Conservation (phyloP, 306 rosid genomes). For the Cajanus cajan region DNA sequence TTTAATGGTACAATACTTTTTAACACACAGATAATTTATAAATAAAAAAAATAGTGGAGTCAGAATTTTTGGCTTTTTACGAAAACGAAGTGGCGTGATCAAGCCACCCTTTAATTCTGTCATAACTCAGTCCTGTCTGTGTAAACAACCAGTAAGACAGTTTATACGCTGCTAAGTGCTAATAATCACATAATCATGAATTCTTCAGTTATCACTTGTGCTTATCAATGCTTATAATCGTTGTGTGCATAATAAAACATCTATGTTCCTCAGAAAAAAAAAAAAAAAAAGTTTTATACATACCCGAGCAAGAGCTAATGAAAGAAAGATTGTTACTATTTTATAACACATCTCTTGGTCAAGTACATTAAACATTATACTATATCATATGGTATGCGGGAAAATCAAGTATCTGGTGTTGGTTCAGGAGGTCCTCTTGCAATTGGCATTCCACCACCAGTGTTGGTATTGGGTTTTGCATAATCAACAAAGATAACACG, state of each 20-base stretch:
- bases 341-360: not conserved
- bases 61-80: not conserved
- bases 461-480: constrained; percentile 58
- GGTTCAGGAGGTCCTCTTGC: constrained; percentile 89
- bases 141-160: not conserved
- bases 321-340: not conserved
- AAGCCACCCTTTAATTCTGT: not conserved
- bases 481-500: constrained; percentile 81
- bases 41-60: not conserved
- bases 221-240: constrained; percentile 5
- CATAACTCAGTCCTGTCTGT: not conserved
- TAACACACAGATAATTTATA: not conserved
- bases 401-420: constrained; percentile 21
- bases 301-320: constrained; percentile 8
- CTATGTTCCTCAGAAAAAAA: no score
- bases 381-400: constrained; percentile 12
- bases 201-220: constrained; percentile 1
- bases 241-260: not conserved
- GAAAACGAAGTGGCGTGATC: not conserved
- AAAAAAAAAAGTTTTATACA: not conserved
- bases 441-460: constrained; percentile 53
- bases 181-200: constrained; percentile 3
- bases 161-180: not conserved
- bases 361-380: not conserved
- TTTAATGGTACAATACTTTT: not conserved